phyloP scores from a whole-genome alignment of 1,284 basidiomycete genomes.

The Apiotrichum porosum region DNA sequence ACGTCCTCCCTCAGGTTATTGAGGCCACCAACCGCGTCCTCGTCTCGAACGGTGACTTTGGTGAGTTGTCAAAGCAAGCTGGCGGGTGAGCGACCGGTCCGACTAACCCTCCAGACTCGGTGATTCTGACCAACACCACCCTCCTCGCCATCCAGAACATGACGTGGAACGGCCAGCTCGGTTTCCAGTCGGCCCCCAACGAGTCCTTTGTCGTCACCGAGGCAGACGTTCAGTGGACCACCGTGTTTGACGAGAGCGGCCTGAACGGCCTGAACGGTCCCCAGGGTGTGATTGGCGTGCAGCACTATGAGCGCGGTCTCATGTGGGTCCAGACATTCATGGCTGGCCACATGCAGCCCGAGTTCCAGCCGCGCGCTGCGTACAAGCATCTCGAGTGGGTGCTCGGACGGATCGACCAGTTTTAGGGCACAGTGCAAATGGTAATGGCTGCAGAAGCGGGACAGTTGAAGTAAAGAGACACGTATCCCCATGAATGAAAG shows the following conservation, averaged over 20 bases:
- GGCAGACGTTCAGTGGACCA: background rate
- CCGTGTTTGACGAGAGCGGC: no score
- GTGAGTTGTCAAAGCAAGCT: no score
- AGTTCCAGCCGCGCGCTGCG: slow-evolving; percentile 13
- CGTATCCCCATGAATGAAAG: no score
- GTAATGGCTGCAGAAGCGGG: no score
- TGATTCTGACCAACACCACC: slow-evolving; percentile 29
- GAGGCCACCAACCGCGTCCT: slow-evolving; percentile 66
- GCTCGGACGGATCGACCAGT: slow-evolving; percentile 16
- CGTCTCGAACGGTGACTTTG: slow-evolving; percentile 59
- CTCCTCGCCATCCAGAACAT: slow-evolving; percentile 33
- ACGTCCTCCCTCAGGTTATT: slow-evolving; percentile 21
- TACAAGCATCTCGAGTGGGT: slow-evolving; percentile 21
- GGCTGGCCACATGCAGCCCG: slow-evolving; percentile 20
- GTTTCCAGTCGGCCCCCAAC: slow-evolving; percentile 15
- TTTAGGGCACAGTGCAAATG: no score
- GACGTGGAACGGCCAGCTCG: slow-evolving; percentile 29
- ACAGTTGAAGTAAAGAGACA: no score
- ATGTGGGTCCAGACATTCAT: slow-evolving; percentile 19
- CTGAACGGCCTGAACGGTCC: background rate
- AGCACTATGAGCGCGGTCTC: slow-evolving; percentile 22
- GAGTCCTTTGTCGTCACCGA: slow-evolving; percentile 7
- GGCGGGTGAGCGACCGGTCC: no score
- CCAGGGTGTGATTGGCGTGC: slow-evolving; percentile 20
- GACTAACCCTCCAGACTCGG: no score